Evolutionary conservation across 257 asterid genomes (phyloP).

Genomic region (Perilla frutescens): DNA sequence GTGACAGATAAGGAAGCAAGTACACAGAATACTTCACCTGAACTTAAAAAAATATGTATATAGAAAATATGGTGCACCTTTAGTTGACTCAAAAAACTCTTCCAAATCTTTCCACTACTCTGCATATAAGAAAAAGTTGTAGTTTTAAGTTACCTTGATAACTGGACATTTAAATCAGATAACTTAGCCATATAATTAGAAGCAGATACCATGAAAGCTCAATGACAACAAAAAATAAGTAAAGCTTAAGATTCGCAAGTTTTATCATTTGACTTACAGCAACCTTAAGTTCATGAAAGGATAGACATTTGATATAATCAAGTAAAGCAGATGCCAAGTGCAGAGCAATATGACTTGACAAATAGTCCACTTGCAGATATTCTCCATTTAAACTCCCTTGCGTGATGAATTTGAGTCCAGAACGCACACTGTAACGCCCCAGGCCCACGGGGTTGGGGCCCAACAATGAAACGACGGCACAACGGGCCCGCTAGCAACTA

Average conservation of each 20-base stretch:
- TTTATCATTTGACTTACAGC: background rate
- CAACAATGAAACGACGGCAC: no score
- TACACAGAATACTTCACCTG: no score
- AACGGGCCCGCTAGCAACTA: no score
- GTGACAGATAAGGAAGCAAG: no score
- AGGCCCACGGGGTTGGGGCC: no score
- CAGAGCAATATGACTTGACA: background rate
- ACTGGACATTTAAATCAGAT: background rate
- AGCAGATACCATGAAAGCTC: no score
- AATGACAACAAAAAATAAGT: no score
- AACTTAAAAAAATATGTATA: background rate
- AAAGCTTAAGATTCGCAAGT: background rate
- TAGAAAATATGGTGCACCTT: conserved; percentile 54
- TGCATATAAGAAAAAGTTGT: conserved; percentile 45
- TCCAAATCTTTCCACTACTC: conserved; percentile 87
- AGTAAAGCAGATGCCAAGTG: background rate
- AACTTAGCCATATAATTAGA: conserved; percentile 3
- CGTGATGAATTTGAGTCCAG: no score
- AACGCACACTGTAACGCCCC: no score
- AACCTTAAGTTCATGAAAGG: conserved; percentile 1
- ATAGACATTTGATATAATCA: background rate
- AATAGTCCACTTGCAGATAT: no score
- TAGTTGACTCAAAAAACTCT: conserved; percentile 87
- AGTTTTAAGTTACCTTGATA: conserved; percentile 16
- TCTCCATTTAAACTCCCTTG: no score